Conservation (phyloP, 495 filamentous ascomycete species). For the Tricharina praecox region DNA sequence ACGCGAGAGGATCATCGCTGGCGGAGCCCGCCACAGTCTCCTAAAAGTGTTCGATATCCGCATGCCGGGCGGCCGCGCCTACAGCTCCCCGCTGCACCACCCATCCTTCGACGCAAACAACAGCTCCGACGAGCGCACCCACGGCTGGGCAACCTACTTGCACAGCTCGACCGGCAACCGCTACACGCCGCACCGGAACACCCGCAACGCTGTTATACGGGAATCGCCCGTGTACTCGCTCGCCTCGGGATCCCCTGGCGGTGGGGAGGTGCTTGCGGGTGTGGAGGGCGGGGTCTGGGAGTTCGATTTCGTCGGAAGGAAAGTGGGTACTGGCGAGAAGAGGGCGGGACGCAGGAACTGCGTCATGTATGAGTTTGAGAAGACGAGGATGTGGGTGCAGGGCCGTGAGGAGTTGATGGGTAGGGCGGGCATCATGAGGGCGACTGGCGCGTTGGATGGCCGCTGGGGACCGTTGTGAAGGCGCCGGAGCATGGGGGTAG, state of each 20-base stretch:
- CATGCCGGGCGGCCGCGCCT: slow-evolving; percentile 31
- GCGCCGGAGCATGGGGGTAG: no score
- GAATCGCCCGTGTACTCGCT: slow-evolving; percentile 17
- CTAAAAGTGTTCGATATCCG: slow-evolving; percentile 53
- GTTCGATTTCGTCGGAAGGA: slow-evolving; percentile 9
- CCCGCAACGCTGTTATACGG: not conserved
- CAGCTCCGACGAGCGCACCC: not conserved
- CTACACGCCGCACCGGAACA: not conserved
- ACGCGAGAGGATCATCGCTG: slow-evolving; percentile 40
- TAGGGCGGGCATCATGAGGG: not conserved
- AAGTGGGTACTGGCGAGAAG: not conserved
- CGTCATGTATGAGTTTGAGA: slow-evolving; percentile 4
- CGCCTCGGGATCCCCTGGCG: slow-evolving; percentile 4
- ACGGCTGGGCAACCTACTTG: slow-evolving; percentile 20
- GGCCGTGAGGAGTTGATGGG: not conserved
- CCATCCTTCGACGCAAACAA: not conserved
- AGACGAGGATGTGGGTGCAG: slow-evolving; percentile 2
- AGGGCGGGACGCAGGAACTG: not conserved
- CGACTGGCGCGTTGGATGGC: slow-evolving; percentile 1
- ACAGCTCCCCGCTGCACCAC: slow-evolving; percentile 13
- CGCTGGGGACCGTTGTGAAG: no score
- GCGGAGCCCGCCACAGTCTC: slow-evolving; percentile 38
- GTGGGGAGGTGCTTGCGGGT: slow-evolving; percentile 14
- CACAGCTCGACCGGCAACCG: not conserved
- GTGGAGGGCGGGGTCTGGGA: slow-evolving; percentile 17